phyloP scores from a whole-genome alignment of 805 yeast species.

The Saccharomycopsis selenospora region DNA sequence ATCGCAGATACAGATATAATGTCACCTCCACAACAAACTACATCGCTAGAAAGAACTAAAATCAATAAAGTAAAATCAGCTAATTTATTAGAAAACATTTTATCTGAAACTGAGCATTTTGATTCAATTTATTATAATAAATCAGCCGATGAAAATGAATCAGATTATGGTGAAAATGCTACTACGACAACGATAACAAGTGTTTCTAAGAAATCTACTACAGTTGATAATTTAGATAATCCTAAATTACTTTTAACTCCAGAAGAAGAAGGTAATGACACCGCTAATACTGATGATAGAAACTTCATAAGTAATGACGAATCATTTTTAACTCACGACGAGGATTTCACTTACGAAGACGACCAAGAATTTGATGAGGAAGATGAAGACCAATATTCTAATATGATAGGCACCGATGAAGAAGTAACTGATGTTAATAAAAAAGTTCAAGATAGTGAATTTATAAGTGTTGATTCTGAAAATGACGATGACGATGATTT shows the following conservation, averaged over 20 bases:
- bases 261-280: constrained; percentile 34
- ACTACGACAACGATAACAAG: constrained; percentile 34
- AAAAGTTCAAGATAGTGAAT: background rate
- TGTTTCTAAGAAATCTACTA: too few relatives aligned
- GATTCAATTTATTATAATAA: too few relatives aligned
- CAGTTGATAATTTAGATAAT: constrained; percentile 23
- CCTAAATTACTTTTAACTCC: constrained; percentile 32
- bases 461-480: constrained; percentile 13
- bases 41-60: too few relatives aligned
- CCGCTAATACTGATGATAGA: constrained; percentile 31
- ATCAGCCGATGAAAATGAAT: background rate
- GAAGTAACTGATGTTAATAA: constrained; percentile 79
- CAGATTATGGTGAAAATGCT: too few relatives aligned
- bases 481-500: constrained; percentile 25
- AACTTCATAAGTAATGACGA: constrained; percentile 42
- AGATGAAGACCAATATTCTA: constrained; percentile 13
- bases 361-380: background rate
- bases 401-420: constrained; percentile 26
- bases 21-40: too few relatives aligned
- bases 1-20: too few relatives aligned
- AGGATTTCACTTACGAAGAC: too few relatives aligned
- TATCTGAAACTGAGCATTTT: too few relatives aligned
- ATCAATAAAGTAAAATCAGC: too few relatives aligned
- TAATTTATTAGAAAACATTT: background rate
- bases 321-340: too few relatives aligned